Evolutionary conservation across 768 basidiomycete genomes (phyloP).

Genomic region (Peribolospora baueri): DNA sequence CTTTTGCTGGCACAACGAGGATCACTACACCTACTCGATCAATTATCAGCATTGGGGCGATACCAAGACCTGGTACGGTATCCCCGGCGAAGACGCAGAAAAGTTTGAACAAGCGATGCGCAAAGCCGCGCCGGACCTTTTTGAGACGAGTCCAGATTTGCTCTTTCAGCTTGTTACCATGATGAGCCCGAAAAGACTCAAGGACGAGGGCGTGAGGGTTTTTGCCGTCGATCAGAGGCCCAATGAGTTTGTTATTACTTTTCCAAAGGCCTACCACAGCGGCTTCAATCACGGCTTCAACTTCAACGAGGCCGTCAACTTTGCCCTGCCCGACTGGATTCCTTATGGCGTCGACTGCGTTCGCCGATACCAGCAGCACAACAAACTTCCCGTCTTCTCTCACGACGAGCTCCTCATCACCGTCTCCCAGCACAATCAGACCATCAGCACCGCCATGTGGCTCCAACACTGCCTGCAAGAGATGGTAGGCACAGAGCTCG

Average conservation of each 20-base stretch:
- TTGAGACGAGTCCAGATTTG: conserved; percentile 88
- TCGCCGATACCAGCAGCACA: conserved; percentile 63
- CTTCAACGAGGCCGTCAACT: conserved; percentile 98
- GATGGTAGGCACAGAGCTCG: conserved; percentile 68
- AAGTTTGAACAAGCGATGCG: conserved; percentile 92
- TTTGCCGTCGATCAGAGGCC: conserved; percentile 89
- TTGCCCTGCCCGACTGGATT: conserved; percentile 89
- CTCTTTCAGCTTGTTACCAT: conserved; percentile 92
- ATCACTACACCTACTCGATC: conserved; percentile 52
- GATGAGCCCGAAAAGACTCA: conserved; percentile 76
- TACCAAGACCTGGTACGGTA: conserved; percentile 98
- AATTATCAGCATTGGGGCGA: conserved; percentile 68
- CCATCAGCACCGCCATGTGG: conserved; percentile 84
- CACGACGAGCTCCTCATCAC: conserved; percentile 92
- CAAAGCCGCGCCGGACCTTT: conserved; percentile 85
- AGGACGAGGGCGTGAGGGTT: conserved; percentile 69
- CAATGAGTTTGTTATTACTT: conserved; percentile 91
- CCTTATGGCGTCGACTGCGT: conserved; percentile 67
- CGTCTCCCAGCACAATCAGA: conserved; percentile 83
- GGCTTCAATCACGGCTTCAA: conserved; percentile 93
- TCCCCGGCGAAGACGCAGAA: conserved; percentile 82
- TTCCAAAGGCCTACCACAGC: conserved; percentile 55
- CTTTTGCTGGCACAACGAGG: conserved; percentile 99
- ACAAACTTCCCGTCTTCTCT: conserved; percentile 88
- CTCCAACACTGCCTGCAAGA: conserved; percentile 56